phyloP scores from a whole-genome alignment of 768 basidiomycete species.

The Russula earlei region DNA sequence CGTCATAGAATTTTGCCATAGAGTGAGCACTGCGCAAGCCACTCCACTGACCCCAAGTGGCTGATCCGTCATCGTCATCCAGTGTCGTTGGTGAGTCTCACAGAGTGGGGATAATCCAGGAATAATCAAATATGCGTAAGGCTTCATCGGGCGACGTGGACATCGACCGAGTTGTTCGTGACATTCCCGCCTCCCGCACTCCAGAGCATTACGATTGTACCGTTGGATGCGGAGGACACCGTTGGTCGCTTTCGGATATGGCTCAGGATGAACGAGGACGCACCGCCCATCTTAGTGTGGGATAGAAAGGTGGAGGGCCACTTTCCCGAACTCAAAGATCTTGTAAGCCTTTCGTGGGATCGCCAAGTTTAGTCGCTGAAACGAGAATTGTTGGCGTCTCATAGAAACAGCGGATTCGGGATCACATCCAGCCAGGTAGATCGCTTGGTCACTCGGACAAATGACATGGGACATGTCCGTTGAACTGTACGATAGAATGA shows the following conservation, averaged over 20 bases:
- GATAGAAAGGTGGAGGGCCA: conserved; percentile 86
- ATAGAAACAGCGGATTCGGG: conserved; percentile 79
- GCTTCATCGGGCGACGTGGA: conserved; percentile 89
- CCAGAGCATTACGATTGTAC: conserved; percentile 58
- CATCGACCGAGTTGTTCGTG: conserved; percentile 83
- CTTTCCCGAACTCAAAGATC: conserved; percentile 81
- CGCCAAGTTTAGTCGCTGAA: not conserved
- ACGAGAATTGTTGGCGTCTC: conserved; percentile 12
- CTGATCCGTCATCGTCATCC: not conserved
- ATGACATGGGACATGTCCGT: not conserved
- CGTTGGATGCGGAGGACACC: conserved; percentile 71
- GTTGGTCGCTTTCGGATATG: conserved; percentile 89
- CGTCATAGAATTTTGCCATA: conserved; percentile 89
- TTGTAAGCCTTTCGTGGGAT: conserved; percentile 42
- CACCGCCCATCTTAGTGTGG: conserved; percentile 54
- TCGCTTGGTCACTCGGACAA: conserved; percentile 86
- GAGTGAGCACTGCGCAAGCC: conserved; percentile 42
- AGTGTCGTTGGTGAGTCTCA: conserved; percentile 71
- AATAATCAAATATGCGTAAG: conserved; percentile 32
- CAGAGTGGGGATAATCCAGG: not conserved
- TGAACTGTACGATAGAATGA: not conserved
- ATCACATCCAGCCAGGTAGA: conserved; percentile 70
- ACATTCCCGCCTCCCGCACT: conserved; percentile 81
- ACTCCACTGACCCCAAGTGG: not conserved
- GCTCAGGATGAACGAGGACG: conserved; percentile 39